These are phyloP conservation scores for Pichia cactophila DNA, from an alignment of 1,139 yeast species.

Conservation along the genomic window DNA sequence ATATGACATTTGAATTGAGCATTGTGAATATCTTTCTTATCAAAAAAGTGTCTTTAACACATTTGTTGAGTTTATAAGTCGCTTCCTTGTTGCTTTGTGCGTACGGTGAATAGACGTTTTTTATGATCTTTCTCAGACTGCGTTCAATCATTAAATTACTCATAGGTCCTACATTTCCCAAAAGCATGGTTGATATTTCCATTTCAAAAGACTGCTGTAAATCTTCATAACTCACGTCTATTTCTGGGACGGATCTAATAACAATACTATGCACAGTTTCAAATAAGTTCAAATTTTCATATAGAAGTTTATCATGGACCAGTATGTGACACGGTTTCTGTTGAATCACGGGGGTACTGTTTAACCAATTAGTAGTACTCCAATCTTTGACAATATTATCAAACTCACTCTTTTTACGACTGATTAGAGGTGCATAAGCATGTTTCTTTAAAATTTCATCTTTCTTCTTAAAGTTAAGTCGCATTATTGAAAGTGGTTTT, in stretches of 20 bases:
- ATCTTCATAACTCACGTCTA: background rate
- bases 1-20: constrained; percentile 4
- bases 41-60: constrained; percentile 9
- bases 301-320: constrained; percentile 22
- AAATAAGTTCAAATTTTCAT: constrained; percentile 15
- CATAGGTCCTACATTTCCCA: background rate
- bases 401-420: constrained; percentile 10
- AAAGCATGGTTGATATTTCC: constrained; percentile 3
- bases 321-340: constrained; percentile 21
- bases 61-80: constrained; percentile 1
- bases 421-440: background rate
- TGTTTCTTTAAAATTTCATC: background rate
- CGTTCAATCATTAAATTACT: constrained; percentile 4
- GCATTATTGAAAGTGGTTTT: background rate
- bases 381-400: constrained; percentile 21
- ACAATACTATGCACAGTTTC: constrained; percentile 10
- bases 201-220: constrained; percentile 6
- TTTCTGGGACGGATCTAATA: background rate
- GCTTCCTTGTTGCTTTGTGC: constrained; percentile 1
- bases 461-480: background rate
- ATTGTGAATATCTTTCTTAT: constrained; percentile 7
- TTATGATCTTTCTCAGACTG: constrained; percentile 11
- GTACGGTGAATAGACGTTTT: constrained; percentile 10
- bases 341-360: constrained; percentile 14
- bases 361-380: constrained; percentile 20